Conservation (phyloP, 148 eudicot species). For the Vaccinium myrtillus region DNA sequence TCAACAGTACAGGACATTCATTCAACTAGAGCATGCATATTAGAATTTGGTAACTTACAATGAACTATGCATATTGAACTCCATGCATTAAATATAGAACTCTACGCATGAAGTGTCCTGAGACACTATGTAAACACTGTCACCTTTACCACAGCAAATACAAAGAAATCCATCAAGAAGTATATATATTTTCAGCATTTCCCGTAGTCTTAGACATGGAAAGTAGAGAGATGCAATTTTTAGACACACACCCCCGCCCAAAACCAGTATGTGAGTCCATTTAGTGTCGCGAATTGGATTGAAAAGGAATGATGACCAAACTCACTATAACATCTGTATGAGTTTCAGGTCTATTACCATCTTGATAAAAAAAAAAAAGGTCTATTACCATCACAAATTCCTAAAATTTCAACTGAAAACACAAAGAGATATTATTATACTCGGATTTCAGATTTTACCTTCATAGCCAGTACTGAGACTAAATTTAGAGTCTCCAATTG, state of each 20-base stretch:
- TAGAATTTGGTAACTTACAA: neutral
- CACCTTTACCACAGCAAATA: neutral
- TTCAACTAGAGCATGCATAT: neutral
- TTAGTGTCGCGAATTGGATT: neutral
- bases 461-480: conserved; percentile 15
- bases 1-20: neutral
- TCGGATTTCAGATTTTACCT: conserved; percentile 6
- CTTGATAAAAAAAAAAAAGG: too few relatives aligned
- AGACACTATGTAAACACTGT: neutral
- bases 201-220: neutral
- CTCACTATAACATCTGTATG: neutral
- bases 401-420: neutral
- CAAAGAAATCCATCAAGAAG: neutral
- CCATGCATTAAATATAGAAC: neutral
- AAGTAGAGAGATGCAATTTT: neutral
- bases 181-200: neutral
- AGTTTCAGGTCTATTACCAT: neutral
- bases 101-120: neutral
- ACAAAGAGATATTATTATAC: neutral
- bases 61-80: neutral
- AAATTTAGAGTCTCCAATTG: conserved; percentile 25
- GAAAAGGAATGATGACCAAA: neutral
- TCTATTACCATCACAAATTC: neutral
- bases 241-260: neutral
- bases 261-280: neutral